Base-by-base conservation (phyloP, 345 rosid genomes). In the Physaria fendleri region DNA sequence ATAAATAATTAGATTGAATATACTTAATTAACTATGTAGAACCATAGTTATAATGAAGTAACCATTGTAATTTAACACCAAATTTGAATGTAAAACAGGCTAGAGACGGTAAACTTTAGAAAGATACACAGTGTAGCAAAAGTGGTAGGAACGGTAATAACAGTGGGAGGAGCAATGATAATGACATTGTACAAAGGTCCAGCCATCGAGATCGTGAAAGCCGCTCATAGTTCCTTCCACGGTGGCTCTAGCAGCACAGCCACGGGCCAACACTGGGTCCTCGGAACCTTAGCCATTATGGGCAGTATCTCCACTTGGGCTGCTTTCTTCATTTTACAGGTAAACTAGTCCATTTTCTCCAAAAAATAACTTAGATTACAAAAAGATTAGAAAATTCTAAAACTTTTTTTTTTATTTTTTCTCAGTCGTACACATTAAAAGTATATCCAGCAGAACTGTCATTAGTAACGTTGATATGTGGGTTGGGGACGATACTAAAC, bases 161-260 rank as follows among this genome's bases (percentile, higher is more conserved):
- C 96, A 0, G 85, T 88, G 0, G 56, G 55, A 5, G 98, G 98
- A 58, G 96, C 98, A n/a, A 85, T 85, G 98, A 81, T 84, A 7
- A 91, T 91, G 98, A 91, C 98, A 4, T 61, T 91, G 29, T 84
- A 82, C 82, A 88, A 82, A 76, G 98, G 98, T 43, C 98, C 96
- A 2, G 73, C 82, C 40, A 34, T 91, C 8, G 69, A 88, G 27
- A 68, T 91, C 45, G 48, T 79, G 2, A 71, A 49, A 47, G 79
- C 74, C 1, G 79, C 82, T 2, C 65, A 44, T 8, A 21, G 34
- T 46, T 72, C 77, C 59, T 76, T 66, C n/a, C 79, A 41, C 8
- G 66, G 70, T 1, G 60, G 65, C 14, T n/a, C 71, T 49, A 9
- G 6, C 16, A 76, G 4, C 20, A 76, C 67, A 2, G 30, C 94